These are phyloP conservation scores for Colletotrichum echinochloae DNA, from an alignment of 2,329 filamentous ascomycete species.

Conservation along the genomic window DNA sequence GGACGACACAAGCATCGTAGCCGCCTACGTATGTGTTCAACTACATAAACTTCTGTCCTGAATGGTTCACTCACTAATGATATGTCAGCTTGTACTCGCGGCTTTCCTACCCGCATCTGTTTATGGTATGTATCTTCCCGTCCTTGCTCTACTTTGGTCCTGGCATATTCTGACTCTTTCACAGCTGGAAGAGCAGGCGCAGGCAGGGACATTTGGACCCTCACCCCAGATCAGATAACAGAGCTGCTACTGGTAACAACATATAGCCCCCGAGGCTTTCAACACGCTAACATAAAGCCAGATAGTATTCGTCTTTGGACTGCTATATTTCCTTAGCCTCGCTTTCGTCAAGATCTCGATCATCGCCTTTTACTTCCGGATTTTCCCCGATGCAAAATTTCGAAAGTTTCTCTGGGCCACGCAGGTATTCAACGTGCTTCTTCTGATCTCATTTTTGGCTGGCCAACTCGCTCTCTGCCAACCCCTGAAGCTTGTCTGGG, in stretches of 20 bases:
- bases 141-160: accelerated
- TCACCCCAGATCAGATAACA: constrained; percentile 6
- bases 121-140: background rate
- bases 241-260: background rate
- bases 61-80: background rate
- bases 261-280: too few relatives aligned
- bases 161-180: background rate
- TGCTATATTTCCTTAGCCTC: constrained; percentile 49
- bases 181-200: background rate
- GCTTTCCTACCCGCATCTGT: background rate
- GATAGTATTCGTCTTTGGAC: constrained; percentile 51
- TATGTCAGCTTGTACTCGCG: background rate
- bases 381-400: constrained; percentile 48
- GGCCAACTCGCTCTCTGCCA: constrained; percentile 57
- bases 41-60: background rate
- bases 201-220: constrained; percentile 14
- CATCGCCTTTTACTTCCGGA: constrained; percentile 51
- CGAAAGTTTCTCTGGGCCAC: constrained; percentile 43
- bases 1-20: constrained; percentile 13
- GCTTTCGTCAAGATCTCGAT: constrained; percentile 51
- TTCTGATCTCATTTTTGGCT: constrained; percentile 48
- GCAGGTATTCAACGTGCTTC: constrained; percentile 11
- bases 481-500: constrained; percentile 58
- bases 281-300: constrained; percentile 28
- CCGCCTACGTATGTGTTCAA: background rate